Evolutionary conservation across 805 yeast species (phyloP).

Genomic region (Saturnispora saitoi): DNA sequence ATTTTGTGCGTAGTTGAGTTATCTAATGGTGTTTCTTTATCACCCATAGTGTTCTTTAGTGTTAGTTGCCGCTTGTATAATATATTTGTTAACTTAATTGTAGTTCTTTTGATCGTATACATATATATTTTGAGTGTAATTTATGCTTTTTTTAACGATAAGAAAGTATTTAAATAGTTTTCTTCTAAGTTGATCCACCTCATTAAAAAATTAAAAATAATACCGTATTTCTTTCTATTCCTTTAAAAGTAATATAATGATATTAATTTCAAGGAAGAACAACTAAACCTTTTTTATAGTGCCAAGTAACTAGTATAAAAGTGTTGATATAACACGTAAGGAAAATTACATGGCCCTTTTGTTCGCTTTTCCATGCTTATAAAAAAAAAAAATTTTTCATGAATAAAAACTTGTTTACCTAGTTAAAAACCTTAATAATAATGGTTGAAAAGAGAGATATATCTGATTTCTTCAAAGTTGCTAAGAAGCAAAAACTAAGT

Average conservation of each 20-base stretch:
- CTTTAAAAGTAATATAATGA: too few relatives aligned
- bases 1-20: background rate
- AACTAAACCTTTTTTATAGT: too few relatives aligned
- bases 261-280: too few relatives aligned
- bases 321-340: too few relatives aligned
- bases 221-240: too few relatives aligned
- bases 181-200: too few relatives aligned
- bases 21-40: background rate
- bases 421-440: background rate
- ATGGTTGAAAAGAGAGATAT: slow-evolving; percentile 11
- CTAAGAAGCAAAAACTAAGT: slow-evolving; percentile 9
- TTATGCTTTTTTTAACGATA: too few relatives aligned
- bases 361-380: background rate
- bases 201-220: too few relatives aligned
- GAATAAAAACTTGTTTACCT: background rate
- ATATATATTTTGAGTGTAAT: background rate
- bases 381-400: background rate
- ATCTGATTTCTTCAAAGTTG: slow-evolving; percentile 14
- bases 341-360: too few relatives aligned
- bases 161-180: too few relatives aligned
- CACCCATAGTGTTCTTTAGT: background rate
- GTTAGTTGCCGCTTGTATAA: background rate
- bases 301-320: too few relatives aligned
- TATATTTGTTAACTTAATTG: background rate
- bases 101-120: background rate